Evolutionary conservation across 2,329 filamentous ascomycete species (phyloP).

Genomic region (Fusarium goolgardi): DNA sequence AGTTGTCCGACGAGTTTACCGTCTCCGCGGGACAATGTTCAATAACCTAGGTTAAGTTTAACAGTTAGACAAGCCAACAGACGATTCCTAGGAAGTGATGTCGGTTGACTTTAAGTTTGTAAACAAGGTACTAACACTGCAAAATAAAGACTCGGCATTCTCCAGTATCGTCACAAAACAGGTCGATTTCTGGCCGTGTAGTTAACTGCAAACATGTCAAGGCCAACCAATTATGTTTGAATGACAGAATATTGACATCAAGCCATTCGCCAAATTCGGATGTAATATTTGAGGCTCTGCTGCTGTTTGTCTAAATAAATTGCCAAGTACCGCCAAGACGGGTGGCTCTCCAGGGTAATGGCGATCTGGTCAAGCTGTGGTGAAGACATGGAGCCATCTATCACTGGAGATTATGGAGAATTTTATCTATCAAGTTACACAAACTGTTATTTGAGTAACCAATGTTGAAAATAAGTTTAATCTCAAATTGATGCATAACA

Average conservation of each 20-base stretch:
- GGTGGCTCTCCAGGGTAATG: constrained; percentile 1
- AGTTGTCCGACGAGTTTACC: neutral
- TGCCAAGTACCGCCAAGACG: constrained; percentile 25
- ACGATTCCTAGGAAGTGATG: fast-evolving
- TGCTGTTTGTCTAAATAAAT: neutral
- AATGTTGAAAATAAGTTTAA: neutral
- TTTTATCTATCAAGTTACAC: neutral
- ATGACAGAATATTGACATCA: neutral
- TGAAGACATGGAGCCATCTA: no score
- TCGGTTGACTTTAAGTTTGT: fast-evolving
- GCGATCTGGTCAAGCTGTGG: neutral
- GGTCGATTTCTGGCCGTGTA: fast-evolving
- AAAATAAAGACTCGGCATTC: neutral
- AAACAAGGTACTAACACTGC: neutral
- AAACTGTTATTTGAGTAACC: neutral
- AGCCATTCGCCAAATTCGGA: neutral
- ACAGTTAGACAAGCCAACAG: neutral
- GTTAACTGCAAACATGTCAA: neutral
- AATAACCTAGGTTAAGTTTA: no score
- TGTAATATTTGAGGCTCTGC: constrained; percentile 19
- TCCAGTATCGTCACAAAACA: fast-evolving
- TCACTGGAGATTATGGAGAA: neutral
- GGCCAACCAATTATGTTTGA: neutral
- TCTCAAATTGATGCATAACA: neutral
- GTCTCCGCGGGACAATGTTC: no score